phyloP scores from a whole-genome alignment of 768 basidiomycete species.

The Cystobasidium onofrii region DNA sequence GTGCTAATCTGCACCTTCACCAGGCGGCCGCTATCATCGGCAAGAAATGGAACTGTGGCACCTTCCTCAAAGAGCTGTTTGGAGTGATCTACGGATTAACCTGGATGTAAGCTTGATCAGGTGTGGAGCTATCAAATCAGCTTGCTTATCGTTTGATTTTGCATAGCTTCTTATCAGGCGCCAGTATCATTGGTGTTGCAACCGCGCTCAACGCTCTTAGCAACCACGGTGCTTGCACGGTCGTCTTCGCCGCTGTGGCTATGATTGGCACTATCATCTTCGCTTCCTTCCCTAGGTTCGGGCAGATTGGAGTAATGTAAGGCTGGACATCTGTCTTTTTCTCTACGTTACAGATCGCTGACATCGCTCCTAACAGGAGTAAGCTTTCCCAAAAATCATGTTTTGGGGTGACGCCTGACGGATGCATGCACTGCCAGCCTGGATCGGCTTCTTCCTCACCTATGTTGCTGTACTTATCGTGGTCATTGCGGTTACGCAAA shows the following conservation, averaged over 20 bases:
- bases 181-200: conserved; percentile 44
- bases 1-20: too few relatives aligned
- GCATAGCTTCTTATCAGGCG: conserved; percentile 32
- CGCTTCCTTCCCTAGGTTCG: conserved; percentile 43
- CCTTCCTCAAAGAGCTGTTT: too few relatives aligned
- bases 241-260: conserved; percentile 45
- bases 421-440: background rate
- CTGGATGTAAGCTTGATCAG: too few relatives aligned
- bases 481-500: conserved; percentile 39
- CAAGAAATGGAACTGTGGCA: too few relatives aligned
- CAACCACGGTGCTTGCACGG: conserved; percentile 45
- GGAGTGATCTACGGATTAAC: too few relatives aligned
- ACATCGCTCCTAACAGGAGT: too few relatives aligned
- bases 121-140: too few relatives aligned
- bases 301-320: conserved; percentile 44
- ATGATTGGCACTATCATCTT: conserved; percentile 40
- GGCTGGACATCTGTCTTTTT: too few relatives aligned
- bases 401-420: background rate
- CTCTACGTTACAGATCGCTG: too few relatives aligned
- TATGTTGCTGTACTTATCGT: conserved; percentile 37
- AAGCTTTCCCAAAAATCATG: conserved; percentile 40
- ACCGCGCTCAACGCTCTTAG: conserved; percentile 46
- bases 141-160: too few relatives aligned
- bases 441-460: background rate
- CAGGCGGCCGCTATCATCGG: too few relatives aligned